Base-by-base conservation (phyloP, 139 green algal species). In the Coelastrella sp. region DNA sequence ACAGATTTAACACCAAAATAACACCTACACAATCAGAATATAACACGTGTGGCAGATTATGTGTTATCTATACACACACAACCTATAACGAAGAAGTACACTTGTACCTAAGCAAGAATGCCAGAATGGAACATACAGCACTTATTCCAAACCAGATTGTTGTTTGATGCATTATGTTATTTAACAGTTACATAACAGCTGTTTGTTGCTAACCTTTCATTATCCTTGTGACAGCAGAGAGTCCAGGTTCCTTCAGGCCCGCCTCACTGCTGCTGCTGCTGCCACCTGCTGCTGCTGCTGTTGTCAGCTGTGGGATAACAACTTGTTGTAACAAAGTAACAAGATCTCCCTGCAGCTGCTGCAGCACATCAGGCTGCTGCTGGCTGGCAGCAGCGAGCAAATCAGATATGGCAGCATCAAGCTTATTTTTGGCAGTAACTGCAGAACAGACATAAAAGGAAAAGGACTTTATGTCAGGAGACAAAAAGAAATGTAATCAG, bases 201-300 rank as follows among this genome's bases (percentile, higher is more conserved):
- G 21, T 32, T 32, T 19, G 21, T 27, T 1, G 53, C n/a, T 13
- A 25, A 79, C 72, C 72, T 30, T 62, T 79, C 27, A 79, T 79
- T 25, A 79, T 66, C 30, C 72, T 51, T n/a, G 43, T 79, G 27
- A 79, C 43, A 48, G 72, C 72, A 64, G 72, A 48, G 30, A 79
- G 27, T 30, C 25, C 8, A 30, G 72, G 43, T 11, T 63, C 72
- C 25, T 45, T 79, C 25, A 79, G 27, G 3, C 3, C 40, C 3
- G 23, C 64, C n/a, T 13, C 69, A 57, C 48, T 15, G 17, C 48
- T 15, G 34, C 40, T 35, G 68, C 11, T 60, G 68, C 38, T 59
- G 40, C 69, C n/a, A n/a, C n/a, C n/a, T 27, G 38, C 40, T 13
- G 23, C 69, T 60, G 38, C 40, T 32, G 35, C 17, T 34, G 64